Evolutionary conservation across 73 alveolate species (phyloP).

Genomic region (Diophrys sp.): DNA sequence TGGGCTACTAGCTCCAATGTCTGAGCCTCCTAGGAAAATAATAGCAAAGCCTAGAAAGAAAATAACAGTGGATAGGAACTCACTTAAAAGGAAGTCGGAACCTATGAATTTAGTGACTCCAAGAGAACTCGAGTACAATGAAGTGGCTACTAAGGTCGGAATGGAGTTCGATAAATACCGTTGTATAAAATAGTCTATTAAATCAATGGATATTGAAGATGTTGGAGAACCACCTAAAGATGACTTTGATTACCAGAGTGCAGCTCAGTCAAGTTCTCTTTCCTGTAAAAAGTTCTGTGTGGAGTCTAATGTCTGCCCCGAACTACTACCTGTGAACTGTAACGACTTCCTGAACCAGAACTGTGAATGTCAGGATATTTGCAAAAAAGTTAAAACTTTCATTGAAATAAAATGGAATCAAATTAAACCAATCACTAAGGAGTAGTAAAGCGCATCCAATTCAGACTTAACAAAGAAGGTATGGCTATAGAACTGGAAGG

Average conservation of each 20-base stretch:
- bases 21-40: not conserved
- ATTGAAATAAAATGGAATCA: not conserved
- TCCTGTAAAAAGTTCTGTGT: slow-evolving; percentile 33
- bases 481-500: no score
- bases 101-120: not conserved
- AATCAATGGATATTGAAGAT: not conserved
- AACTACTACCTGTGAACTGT: slow-evolving; percentile 37
- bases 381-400: slow-evolving; percentile 11
- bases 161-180: not conserved
- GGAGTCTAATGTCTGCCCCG: slow-evolving; percentile 42
- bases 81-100: not conserved
- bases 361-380: slow-evolving; percentile 28
- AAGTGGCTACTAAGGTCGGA: not conserved
- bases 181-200: slow-evolving; percentile 9
- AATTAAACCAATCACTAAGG: not conserved
- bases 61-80: not conserved
- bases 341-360: slow-evolving; percentile 22
- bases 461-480: no score
- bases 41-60: not conserved
- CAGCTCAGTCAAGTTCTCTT: slow-evolving; percentile 11
- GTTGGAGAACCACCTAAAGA: slow-evolving; percentile 18
- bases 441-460: not conserved
- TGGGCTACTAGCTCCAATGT: not conserved
- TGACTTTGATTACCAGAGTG: slow-evolving; percentile 22
- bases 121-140: not conserved